These are phyloP conservation scores for Tillandsia leiboldiana DNA, from an alignment of 176 grass and related monocot species.

Conservation along the genomic window DNA sequence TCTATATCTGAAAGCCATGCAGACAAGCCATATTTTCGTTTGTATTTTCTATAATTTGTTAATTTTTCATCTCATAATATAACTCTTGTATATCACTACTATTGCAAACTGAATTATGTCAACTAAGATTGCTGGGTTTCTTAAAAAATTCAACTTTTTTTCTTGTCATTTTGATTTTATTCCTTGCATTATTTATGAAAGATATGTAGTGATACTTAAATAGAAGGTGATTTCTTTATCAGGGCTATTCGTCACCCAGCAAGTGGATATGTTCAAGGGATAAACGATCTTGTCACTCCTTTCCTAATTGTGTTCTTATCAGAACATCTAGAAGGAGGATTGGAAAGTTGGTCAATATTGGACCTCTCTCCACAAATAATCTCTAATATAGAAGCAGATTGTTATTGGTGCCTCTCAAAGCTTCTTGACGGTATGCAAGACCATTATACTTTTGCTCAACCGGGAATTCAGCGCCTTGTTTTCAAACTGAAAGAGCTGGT, in stretches of 20 bases:
- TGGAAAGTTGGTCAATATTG: conserved; percentile 77
- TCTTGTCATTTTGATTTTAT: conserved; percentile 3
- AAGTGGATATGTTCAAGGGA: conserved; percentile 98
- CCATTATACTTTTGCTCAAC: conserved; percentile 96
- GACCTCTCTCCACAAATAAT: conserved; percentile 57
- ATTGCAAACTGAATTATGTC: too few species aligned
- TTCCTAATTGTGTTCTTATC: conserved; percentile 91
- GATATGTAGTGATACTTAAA: background rate
- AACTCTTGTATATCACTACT: too few species aligned
- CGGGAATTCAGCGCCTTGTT: conserved; percentile 93
- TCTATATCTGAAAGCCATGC: too few species aligned
- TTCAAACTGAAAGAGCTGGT: conserved; percentile 91
- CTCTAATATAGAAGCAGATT: conserved; percentile 84
- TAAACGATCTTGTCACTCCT: conserved; percentile 92
- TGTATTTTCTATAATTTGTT: too few species aligned
- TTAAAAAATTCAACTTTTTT: background rate
- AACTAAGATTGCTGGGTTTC: too few species aligned
- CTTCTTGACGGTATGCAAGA: conserved; percentile 97
- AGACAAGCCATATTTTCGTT: too few species aligned
- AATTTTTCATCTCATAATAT: too few species aligned
- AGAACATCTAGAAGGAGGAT: conserved; percentile 72
- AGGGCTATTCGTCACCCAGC: conserved; percentile 96
- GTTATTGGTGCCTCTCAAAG: conserved; percentile 96
- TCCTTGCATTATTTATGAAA: background rate
- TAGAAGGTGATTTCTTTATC: conserved; percentile 4